Conservation (phyloP, 768 basidiomycete genomes). For the Amanita pseudoporphyria region DNA sequence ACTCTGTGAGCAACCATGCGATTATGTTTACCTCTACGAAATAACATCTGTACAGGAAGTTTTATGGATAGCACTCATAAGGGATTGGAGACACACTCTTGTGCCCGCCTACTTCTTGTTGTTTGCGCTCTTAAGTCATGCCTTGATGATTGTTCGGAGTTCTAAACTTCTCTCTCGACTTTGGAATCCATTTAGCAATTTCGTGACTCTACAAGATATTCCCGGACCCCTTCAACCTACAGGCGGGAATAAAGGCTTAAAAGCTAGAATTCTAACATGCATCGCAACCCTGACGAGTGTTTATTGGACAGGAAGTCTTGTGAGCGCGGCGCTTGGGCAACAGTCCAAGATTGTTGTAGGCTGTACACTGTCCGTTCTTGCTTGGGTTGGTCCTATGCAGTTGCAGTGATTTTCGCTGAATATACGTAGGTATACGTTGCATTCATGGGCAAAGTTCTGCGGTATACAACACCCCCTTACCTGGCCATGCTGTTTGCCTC, state of each 20-base stretch:
- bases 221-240: constrained; percentile 26
- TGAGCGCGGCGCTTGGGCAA: constrained; percentile 21
- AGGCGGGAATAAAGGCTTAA: constrained; percentile 18
- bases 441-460: constrained; percentile 26
- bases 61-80: neutral
- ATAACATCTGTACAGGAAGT: neutral
- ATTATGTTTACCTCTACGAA: neutral
- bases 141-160: constrained; percentile 14
- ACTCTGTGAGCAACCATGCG: neutral
- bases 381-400: constrained; percentile 37
- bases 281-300: constrained; percentile 30
- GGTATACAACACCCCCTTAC: constrained; percentile 45
- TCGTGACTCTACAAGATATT: constrained; percentile 43
- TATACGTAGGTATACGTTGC: constrained; percentile 33
- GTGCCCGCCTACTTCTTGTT: constrained; percentile 22
- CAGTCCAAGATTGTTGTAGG: constrained; percentile 15
- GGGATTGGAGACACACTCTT: constrained; percentile 12
- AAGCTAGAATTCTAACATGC: constrained; percentile 22
- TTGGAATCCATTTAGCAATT: constrained; percentile 39
- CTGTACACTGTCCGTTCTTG: constrained; percentile 25
- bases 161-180: constrained; percentile 20
- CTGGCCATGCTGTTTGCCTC: constrained; percentile 33
- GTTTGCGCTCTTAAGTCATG: constrained; percentile 21
- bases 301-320: constrained; percentile 34
- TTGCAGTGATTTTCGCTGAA: constrained; percentile 1